These are phyloP conservation scores for Penicillium fuscoglaucum DNA, from an alignment of 2,329 filamentous ascomycete genomes.

Conservation along the genomic window DNA sequence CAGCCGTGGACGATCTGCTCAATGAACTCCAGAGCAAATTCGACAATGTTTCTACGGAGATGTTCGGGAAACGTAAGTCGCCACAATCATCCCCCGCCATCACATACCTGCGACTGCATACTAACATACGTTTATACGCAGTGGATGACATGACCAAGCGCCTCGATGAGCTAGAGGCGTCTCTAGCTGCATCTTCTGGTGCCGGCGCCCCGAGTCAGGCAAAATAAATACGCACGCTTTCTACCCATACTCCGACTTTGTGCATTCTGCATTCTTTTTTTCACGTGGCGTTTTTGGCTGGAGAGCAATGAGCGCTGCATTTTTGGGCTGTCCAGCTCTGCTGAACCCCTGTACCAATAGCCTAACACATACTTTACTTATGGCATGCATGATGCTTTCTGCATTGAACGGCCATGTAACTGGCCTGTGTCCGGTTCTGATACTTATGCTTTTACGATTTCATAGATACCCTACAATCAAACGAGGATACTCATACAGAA, in stretches of 20 bases:
- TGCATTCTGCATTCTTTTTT: background rate
- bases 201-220: conserved; percentile 22
- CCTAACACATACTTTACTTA: background rate
- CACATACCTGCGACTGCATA: background rate
- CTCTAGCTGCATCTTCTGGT: conserved; percentile 59
- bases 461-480: conserved; percentile 24
- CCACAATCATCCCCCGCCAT: background rate
- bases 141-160: conserved; percentile 94
- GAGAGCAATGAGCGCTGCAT: background rate
- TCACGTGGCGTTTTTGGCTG: conserved; percentile 7
- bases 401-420: background rate
- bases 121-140: conserved; percentile 39
- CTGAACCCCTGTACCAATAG: background rate
- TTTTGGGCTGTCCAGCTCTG: background rate
- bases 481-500: background rate
- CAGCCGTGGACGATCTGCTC: conserved; percentile 81
- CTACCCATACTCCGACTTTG: background rate
- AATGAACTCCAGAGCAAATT: conserved; percentile 85
- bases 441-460: conserved; percentile 8
- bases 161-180: conserved; percentile 77
- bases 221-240: conserved; percentile 10
- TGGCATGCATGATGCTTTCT: background rate
- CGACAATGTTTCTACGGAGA: conserved; percentile 77
- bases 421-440: conserved; percentile 1
- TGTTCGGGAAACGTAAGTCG: conserved; percentile 79